Conservation (phyloP, 176 grass and related monocot species). For the Ensete ventricosum region DNA sequence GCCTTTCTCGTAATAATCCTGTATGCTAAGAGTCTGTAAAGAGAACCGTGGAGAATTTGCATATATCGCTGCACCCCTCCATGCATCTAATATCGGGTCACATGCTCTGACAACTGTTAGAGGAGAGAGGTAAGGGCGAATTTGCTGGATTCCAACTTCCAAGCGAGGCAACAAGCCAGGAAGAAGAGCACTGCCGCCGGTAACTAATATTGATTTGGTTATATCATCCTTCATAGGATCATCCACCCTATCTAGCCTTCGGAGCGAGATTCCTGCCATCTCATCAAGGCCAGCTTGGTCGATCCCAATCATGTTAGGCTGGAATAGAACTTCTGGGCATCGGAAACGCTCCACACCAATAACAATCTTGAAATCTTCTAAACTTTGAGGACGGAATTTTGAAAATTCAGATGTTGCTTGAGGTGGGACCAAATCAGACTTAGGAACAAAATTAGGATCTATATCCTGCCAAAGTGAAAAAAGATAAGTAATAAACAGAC, state of each 20-base stretch:
- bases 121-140: slow-evolving; percentile 60
- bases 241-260: slow-evolving; percentile 43
- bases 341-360: slow-evolving; percentile 70
- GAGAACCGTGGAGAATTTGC: slow-evolving; percentile 48
- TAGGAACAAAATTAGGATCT: slow-evolving; percentile 72
- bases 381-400: slow-evolving; percentile 38
- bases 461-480: slow-evolving; percentile 46
- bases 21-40: slow-evolving; percentile 55
- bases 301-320: slow-evolving; percentile 70
- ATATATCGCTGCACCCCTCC: slow-evolving; percentile 65
- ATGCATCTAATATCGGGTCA: slow-evolving; percentile 66
- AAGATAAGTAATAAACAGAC: background rate
- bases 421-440: slow-evolving; percentile 26
- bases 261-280: slow-evolving; percentile 64
- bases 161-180: slow-evolving; percentile 67
- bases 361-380: slow-evolving; percentile 65
- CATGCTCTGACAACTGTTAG: slow-evolving; percentile 53
- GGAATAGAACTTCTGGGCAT: slow-evolving; percentile 77
- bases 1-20: slow-evolving; percentile 83
- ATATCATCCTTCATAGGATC: slow-evolving; percentile 60
- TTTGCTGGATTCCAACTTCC: slow-evolving; percentile 64
- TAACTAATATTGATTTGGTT: slow-evolving; percentile 61
- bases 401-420: slow-evolving; percentile 40
- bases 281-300: slow-evolving; percentile 83
- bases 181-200: slow-evolving; percentile 72